Percentiles rank a stretch among this genome's conserved stretches.
phyloP scores from a whole-genome alignment of 352 stramenopile species.

The Phytophthora podocarpi region DNA sequence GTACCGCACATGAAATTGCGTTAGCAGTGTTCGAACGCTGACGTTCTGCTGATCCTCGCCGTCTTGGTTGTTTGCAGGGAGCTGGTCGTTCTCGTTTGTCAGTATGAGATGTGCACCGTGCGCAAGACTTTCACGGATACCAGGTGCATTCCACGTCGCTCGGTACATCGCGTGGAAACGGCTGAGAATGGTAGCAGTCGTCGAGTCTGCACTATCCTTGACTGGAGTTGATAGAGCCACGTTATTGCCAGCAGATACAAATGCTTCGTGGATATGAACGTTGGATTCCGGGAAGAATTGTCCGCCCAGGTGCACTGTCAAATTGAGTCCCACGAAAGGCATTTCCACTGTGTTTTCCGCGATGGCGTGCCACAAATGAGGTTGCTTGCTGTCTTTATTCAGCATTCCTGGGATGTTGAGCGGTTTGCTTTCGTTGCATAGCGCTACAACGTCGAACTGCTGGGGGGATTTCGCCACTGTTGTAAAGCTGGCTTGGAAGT shows the following conservation, averaged over 20 bases:
- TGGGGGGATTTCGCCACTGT: constrained; percentile 36
- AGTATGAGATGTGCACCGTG: constrained; percentile 58
- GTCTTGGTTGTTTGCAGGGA: constrained; percentile 17
- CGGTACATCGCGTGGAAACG: constrained; percentile 60
- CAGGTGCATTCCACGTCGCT: constrained; percentile 61
- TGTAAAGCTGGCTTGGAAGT: constrained; percentile 54
- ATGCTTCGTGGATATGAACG: constrained; percentile 36
- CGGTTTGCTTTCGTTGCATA: constrained; percentile 37
- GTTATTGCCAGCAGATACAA: constrained; percentile 27
- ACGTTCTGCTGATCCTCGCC: constrained; percentile 27
- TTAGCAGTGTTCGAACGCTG: constrained; percentile 21
- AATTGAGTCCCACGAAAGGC: constrained; percentile 48
- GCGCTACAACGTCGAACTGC: constrained; percentile 44
- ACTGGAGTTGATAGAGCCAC: not conserved
- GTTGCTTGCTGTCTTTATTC: not conserved
- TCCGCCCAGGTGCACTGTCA: constrained; percentile 59
- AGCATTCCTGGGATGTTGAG: not conserved
- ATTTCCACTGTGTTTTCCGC: constrained; percentile 28
- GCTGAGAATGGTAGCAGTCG: constrained; percentile 19
- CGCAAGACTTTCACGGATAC: constrained; percentile 47
- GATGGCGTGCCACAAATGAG: constrained; percentile 36
- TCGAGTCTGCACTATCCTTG: not conserved
- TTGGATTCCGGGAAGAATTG: constrained; percentile 46
- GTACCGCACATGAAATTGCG: constrained; percentile 49
- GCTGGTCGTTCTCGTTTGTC: constrained; percentile 37